A percentile compares a stretch with the other conserved stretches of the same genome.
phyloP scores from a whole-genome alignment of 1,284 basidiomycete species.

The Dichomitus squalens region DNA sequence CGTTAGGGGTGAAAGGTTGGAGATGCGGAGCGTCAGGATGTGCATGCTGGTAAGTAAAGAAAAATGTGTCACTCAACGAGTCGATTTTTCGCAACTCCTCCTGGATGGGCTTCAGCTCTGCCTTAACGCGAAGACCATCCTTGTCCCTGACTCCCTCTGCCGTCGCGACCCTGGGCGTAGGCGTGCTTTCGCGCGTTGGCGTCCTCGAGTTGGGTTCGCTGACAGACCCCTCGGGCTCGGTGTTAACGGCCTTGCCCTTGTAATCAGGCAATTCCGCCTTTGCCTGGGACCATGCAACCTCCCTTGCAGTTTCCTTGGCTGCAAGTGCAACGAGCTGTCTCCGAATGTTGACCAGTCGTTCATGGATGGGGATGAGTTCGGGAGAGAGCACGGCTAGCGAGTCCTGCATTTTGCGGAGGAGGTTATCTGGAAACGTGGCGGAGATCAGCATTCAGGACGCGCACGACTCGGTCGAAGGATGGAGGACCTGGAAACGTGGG shows the following conservation, averaged over 20 bases:
- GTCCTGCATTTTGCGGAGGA: slow-evolving; percentile 78
- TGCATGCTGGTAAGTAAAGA: slow-evolving; percentile 24
- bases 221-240: slow-evolving; percentile 16
- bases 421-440: slow-evolving; percentile 55
- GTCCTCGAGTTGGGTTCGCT: slow-evolving; percentile 30
- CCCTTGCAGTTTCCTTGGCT: slow-evolving; percentile 55
- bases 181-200: slow-evolving; percentile 33
- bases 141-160: slow-evolving; percentile 61
- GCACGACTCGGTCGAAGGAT: slow-evolving; percentile 2
- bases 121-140: slow-evolving; percentile 77
- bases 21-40: not conserved
- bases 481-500: slow-evolving; percentile 21
- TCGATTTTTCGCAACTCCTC: slow-evolving; percentile 97
- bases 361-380: slow-evolving; percentile 89
- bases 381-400: slow-evolving; percentile 84
- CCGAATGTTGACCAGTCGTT: slow-evolving; percentile 86
- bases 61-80: slow-evolving; percentile 67
- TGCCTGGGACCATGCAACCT: slow-evolving; percentile 24
- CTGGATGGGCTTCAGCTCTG: slow-evolving; percentile 87
- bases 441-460: slow-evolving; percentile 10
- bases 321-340: slow-evolving; percentile 90
- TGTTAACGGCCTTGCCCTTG: slow-evolving; percentile 11
- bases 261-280: slow-evolving; percentile 11
- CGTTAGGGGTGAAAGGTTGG: not conserved
- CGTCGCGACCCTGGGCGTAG: slow-evolving; percentile 43